Base-by-base conservation (phyloP, 352 stramenopile genomes). In the Phytophthora kernoviae region DNA sequence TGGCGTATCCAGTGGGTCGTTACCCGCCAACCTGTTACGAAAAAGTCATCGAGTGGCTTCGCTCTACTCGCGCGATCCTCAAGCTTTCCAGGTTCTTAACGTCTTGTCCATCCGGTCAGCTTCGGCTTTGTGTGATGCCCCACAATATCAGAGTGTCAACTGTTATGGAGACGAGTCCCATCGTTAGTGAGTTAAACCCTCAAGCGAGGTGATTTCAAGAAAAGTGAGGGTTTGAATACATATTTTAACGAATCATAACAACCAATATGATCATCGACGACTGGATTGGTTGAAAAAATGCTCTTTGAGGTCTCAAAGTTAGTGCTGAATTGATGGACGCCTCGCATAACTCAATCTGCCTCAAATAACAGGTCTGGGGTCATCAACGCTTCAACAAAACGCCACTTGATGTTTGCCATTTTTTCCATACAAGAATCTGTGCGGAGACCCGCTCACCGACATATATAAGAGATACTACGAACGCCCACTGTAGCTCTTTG, bases 351-450 rank as follows among this genome's bases (percentile, higher is more conserved):
- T n/a, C 17, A 12, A 18, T 9, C 14, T 0, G 5, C 37, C 37
- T 49, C 50, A 17, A 40, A 17, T 15, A 49, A n/a, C 53, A 61
- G 4, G 15, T 66, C 67, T 75, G 50, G 67, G 59, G 67, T 66
- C 67, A 75, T 75, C 67, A 71, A 61, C 14, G 39, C 61, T 71
- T 75, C 62, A 75, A 70, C 37, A 22, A 30, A 30, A 30, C 24
- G 24, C 24, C 24, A 30, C 6, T 3, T 30, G 24, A 30, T 30
- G 24, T 30, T 30, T 30, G 24, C 24, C 24, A 30, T n/a, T n/a
- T n/a, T n/a, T n/a, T n/a, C n/a, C 30, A 34, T 6, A 11, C 30
- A 34, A 34, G 30, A 34, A n/a, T 64, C 50, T 58, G 34, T 26
- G 10, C 22, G 53, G 65, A 70, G 60, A 70, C 61, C 37, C 46